Conservation (phyloP, 1,284 basidiomycete genomes). For the Vanrija sp. region DNA sequence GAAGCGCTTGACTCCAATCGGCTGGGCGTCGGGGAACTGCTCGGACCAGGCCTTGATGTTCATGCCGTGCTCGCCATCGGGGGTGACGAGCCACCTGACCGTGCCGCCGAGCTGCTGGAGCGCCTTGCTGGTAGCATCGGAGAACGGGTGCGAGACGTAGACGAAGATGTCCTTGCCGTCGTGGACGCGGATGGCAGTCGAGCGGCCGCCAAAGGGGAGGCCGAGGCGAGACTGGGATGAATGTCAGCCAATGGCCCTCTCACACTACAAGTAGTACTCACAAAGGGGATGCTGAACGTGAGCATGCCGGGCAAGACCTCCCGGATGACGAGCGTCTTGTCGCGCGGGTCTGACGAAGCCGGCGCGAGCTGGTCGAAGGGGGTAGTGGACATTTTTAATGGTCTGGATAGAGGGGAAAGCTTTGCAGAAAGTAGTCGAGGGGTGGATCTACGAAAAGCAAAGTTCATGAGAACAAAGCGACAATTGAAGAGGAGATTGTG, state of each 20-base stretch:
- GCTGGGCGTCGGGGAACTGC: slow-evolving; percentile 70
- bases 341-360: slow-evolving; percentile 27
- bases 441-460: no score
- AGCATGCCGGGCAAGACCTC: slow-evolving; percentile 43
- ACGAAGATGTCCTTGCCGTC: slow-evolving; percentile 70
- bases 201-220: slow-evolving; percentile 71
- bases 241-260: not conserved
- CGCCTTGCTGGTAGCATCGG: slow-evolving; percentile 65
- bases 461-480: no score
- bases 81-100: slow-evolving; percentile 61
- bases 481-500: no score
- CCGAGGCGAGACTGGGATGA: slow-evolving; percentile 55
- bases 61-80: slow-evolving; percentile 52
- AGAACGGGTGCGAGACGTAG: slow-evolving; percentile 76
- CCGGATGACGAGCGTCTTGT: slow-evolving; percentile 42
- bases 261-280: slow-evolving; percentile 14
- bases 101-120: slow-evolving; percentile 66
- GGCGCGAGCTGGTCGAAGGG: slow-evolving; percentile 9
- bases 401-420: no score
- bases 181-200: slow-evolving; percentile 72
- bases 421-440: no score
- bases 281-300: slow-evolving; percentile 48
- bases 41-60: slow-evolving; percentile 51
- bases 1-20: slow-evolving; percentile 50
- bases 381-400: not conserved